Evolutionary conservation across 192 early-diverging fungal species (phyloP).

Genomic region (Coemansia sp.): DNA sequence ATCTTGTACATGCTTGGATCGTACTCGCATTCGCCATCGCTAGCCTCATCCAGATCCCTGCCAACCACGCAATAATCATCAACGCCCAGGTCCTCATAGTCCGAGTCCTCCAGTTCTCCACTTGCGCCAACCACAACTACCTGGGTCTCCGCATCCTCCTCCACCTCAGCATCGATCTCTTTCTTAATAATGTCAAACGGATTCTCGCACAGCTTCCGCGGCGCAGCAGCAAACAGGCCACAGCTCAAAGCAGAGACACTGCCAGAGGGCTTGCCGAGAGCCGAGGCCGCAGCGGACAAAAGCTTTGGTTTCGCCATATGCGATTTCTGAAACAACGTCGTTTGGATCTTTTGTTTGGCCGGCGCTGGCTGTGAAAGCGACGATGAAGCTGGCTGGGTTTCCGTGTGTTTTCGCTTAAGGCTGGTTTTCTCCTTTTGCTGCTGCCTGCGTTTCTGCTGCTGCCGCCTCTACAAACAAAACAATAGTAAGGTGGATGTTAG

Average conservation of each 20-base stretch:
- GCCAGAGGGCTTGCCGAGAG: too few relatives aligned
- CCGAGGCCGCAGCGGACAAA: too few relatives aligned
- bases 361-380: constrained; percentile 4
- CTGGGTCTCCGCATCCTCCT: neutral
- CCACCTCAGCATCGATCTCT: constrained; percentile 5
- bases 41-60: neutral
- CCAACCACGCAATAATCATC: neutral
- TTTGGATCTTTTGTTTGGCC: constrained; percentile 5
- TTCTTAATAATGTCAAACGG: constrained; percentile 47
- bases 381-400: neutral
- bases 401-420: constrained; percentile 30
- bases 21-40: constrained; percentile 16
- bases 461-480: constrained; percentile 40
- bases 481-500: too few relatives aligned
- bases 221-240: constrained; percentile 40
- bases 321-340: constrained; percentile 1
- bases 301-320: neutral
- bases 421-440: constrained; percentile 12
- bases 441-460: constrained; percentile 31
- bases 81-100: neutral
- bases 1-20: constrained; percentile 44
- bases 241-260: neutral
- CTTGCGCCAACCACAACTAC: constrained; percentile 22
- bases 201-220: constrained; percentile 22
- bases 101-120: neutral